phyloP scores from a whole-genome alignment of 2,329 filamentous ascomycete species.

The Helotiales sp. region DNA sequence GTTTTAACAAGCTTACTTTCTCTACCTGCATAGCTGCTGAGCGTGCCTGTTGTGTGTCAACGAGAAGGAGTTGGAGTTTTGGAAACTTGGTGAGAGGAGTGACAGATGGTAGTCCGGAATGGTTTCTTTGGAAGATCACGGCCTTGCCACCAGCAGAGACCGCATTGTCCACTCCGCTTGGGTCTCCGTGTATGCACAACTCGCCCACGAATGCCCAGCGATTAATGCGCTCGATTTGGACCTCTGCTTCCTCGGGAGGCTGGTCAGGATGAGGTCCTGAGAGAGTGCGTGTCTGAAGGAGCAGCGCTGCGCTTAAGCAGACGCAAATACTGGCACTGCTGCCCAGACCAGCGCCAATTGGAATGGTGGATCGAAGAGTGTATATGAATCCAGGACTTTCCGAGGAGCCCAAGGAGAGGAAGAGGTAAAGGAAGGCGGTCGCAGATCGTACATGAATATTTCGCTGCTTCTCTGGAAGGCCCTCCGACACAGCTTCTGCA shows the following conservation, averaged over 20 bases:
- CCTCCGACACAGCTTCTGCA: conserved; percentile 67
- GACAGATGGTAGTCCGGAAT: conserved; percentile 80
- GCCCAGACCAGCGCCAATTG: conserved; percentile 85
- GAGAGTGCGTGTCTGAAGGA: conserved; percentile 84
- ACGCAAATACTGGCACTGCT: conserved; percentile 95
- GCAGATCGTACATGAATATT: conserved; percentile 85
- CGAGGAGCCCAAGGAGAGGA: conserved; percentile 80
- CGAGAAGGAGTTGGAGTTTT: conserved; percentile 83
- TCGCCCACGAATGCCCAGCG: conserved; percentile 97
- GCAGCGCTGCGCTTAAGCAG: conserved; percentile 79
- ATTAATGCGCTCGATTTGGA: conserved; percentile 94
- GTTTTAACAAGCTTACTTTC: conserved; percentile 76
- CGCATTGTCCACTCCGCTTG: conserved; percentile 95
- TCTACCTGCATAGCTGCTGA: conserved; percentile 83
- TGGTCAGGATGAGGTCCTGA: conserved; percentile 92
- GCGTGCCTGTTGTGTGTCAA: conserved; percentile 86
- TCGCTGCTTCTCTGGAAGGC: conserved; percentile 66
- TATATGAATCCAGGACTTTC: conserved; percentile 82
- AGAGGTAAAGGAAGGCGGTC: conserved; percentile 87
- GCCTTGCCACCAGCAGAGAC: conserved; percentile 92
- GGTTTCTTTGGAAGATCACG: conserved; percentile 81
- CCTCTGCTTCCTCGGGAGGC: conserved; percentile 78
- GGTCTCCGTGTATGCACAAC: conserved; percentile 96
- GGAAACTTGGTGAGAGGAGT: conserved; percentile 83
- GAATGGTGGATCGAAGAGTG: conserved; percentile 89